Evolutionary conservation across 768 basidiomycete genomes (phyloP), one percentile per base, ranked within the genome.

Genomic region (Kwoniella sp.): DNA sequence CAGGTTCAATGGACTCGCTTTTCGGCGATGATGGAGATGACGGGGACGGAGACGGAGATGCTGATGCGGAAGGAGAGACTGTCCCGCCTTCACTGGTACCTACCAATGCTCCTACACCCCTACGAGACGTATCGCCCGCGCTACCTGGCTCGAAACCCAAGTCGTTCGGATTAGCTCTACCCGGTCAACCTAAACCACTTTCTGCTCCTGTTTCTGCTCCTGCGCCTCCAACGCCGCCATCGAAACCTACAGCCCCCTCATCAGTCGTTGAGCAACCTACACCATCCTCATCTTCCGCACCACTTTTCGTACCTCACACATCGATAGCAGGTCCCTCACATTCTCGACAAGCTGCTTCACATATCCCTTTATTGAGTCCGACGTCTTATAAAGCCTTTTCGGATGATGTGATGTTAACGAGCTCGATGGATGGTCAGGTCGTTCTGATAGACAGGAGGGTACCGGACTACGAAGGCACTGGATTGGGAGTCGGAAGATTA

Each of bases 371-470:
- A 21, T 81, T 96, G 33, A 86, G 90, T 67, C 80, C 85, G 0
- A 76, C 83, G 10, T 82, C 82, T 12, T 91, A 88, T 69, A 76
- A 84, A 13, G 81, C 83, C 12, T 90, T 87, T 79, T 94, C 92
- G 9, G 82, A 88, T 9, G 91, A 97, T 76, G 76, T 95, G 21
- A 80, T 98, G 26, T 85, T 99, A 86, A 92, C 91, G 10, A 88
- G 90, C 29, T 88, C 87, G 9, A 89, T 95, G 69, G 94, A 98
- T 71, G 95, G 96, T 1, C 90, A 94, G 76, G 85, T 97, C 17
- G 85, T 93, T 51, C 78, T 99, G 13, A 95, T 95, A 89, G 95
- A 99, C 77, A 85, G 88, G 73, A 83, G 95, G 67, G 86, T 85
- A 33, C 83, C 69, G 19, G 27, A 24, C 19, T 25, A 57, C 27